These are phyloP conservation scores for Tetraselmis striata DNA, from an alignment of 139 green algal genomes.

Conservation along the genomic window DNA sequence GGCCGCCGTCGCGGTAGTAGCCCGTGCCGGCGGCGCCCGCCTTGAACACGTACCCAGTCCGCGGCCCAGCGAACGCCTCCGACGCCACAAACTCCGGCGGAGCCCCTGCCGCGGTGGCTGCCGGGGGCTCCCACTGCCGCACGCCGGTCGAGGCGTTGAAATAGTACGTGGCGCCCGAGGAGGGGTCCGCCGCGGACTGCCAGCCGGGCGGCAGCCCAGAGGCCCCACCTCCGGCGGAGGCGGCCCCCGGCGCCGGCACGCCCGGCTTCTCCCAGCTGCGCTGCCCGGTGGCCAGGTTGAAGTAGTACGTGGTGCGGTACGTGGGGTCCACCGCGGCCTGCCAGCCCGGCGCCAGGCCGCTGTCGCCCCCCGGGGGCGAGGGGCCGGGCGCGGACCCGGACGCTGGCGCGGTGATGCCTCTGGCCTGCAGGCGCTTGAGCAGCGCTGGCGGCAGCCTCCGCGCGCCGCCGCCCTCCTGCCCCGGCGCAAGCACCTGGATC, in stretches of 20 bases:
- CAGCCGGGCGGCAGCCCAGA: slow-evolving; percentile 46
- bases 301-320: slow-evolving; percentile 56
- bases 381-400: neutral
- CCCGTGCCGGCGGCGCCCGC: slow-evolving; percentile 36
- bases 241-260: neutral
- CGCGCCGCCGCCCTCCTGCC: neutral
- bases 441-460: slow-evolving; percentile 49
- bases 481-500: too few relatives aligned
- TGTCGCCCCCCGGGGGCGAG: neutral
- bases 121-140: slow-evolving; percentile 43
- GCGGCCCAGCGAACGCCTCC: slow-evolving; percentile 38
- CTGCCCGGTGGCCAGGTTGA: slow-evolving; percentile 44
- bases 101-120: neutral
- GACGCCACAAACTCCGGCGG: slow-evolving; percentile 21
- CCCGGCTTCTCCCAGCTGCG: slow-evolving; percentile 54
- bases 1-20: slow-evolving; percentile 42
- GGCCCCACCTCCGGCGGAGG: slow-evolving; percentile 13
- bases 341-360: slow-evolving; percentile 42
- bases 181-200: slow-evolving; percentile 36
- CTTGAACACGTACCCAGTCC: slow-evolving; percentile 61
- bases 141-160: slow-evolving; percentile 26
- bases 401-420: slow-evolving; percentile 33
- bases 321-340: slow-evolving; percentile 50
- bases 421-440: slow-evolving; percentile 34
- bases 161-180: slow-evolving; percentile 18